Evolutionary conservation across 441 rosid genomes (phyloP), one percentile per base, ranked within the genome.

Genomic region (Populus trichocarpa): DNA sequence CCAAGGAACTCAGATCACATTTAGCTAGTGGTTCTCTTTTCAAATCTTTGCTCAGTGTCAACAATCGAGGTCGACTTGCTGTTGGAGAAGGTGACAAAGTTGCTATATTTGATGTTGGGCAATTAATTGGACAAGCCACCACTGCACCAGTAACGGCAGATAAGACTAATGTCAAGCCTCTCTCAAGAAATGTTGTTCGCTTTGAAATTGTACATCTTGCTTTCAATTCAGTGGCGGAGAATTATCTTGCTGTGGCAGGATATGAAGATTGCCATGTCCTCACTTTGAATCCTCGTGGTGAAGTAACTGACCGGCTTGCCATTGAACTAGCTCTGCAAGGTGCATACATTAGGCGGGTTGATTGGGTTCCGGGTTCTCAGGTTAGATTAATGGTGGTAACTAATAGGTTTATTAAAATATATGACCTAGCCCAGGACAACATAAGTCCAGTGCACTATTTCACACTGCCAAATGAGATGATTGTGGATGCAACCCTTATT

Each of bases 11-110:
- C 83, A 94, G 91, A 82, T 89, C 95, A 80, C 98, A 89, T 85
- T 79, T 97, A 81, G 90, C 95, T 67, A 89, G 89, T 87, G 99
- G 99, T 76, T 96, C 97, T 80, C 94, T 97, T 74, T 92, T 89
- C 82, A 97, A 97, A 86, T 97, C 99, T 38, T 89, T 97, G 93
- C 97, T 97, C 73, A 96, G 98, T 86, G 97, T 96, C 74, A 92
- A 92, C 85, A 87, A 82, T 84, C 95, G 99, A 78, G 99, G 99
- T 80, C 96, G 97, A 84, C 97, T 97, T 82, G 99, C 98, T 83
- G 99, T 97, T 87, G 99, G 99, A 82, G 99, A 97, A 90, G 99
- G 99, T 83, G 99, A 97, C 86, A 97, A 92, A 88, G 99, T 97
- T 79, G 92, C 98, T 80, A 91, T 97, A 84, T 97, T 93, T 84